Conservation (phyloP, 768 basidiomycete genomes). For the Dioszegia hungarica region DNA sequence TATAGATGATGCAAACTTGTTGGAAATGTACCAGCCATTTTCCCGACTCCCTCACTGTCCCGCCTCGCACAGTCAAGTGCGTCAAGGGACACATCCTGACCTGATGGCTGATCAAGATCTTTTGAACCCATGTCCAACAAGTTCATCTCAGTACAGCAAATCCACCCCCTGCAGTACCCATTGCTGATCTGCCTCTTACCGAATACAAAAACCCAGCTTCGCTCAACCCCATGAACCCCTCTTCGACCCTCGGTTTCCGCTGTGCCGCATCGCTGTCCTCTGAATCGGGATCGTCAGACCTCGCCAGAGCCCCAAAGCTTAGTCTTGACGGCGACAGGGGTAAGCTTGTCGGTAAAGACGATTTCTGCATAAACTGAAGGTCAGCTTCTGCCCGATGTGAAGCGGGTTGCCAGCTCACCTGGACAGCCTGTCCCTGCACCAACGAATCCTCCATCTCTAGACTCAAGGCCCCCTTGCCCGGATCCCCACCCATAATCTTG, state of each 20-base stretch:
- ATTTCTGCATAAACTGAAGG: slow-evolving; percentile 15
- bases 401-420: slow-evolving; percentile 33
- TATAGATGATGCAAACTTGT: too few relatives aligned
- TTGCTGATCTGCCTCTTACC: slow-evolving; percentile 1
- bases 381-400: neutral
- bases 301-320: slow-evolving; percentile 8
- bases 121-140: too few relatives aligned
- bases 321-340: neutral
- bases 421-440: slow-evolving; percentile 34
- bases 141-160: neutral
- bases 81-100: too few relatives aligned
- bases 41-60: too few relatives aligned
- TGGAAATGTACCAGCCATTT: too few relatives aligned
- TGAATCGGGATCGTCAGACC: slow-evolving; percentile 5
- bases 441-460: slow-evolving; percentile 45
- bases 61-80: too few relatives aligned
- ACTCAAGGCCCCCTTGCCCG: slow-evolving; percentile 42
- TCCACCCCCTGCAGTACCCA: slow-evolving; percentile 27
- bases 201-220: slow-evolving; percentile 30
- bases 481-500: slow-evolving; percentile 47
- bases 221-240: slow-evolving; percentile 31
- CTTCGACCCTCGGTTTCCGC: slow-evolving; percentile 13
- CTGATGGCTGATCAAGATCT: too few relatives aligned
- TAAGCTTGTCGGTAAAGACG: neutral
- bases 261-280: neutral